Percentiles rank a stretch among this genome's conserved stretches.
phyloP scores from a whole-genome alignment of 345 rosid genomes.

The Eucalyptus pumila region DNA sequence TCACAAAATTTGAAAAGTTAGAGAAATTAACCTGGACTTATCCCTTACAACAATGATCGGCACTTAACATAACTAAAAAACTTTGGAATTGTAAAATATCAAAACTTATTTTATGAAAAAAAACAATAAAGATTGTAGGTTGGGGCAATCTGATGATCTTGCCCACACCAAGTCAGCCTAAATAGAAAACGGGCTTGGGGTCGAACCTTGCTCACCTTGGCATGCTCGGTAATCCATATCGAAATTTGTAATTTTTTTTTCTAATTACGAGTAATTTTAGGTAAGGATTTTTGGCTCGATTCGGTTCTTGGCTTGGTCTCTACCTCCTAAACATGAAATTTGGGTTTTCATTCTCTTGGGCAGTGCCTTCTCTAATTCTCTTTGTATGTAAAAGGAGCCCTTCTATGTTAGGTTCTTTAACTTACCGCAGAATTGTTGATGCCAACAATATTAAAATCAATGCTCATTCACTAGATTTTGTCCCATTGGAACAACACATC shows the following conservation, averaged over 20 bases:
- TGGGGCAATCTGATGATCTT: background rate
- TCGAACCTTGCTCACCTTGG: background rate
- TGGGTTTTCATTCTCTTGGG: background rate
- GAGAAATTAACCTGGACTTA: background rate
- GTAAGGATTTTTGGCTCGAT: rapidly evolving
- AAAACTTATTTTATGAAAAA: background rate
- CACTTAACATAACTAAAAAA: background rate
- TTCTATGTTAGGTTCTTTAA: background rate
- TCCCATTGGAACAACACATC: background rate
- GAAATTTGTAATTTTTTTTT: background rate
- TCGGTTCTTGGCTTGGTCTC: rapidly evolving
- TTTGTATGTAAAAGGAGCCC: background rate
- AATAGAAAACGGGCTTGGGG: background rate
- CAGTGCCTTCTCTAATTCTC: background rate
- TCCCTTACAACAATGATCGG: background rate
- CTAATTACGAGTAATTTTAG: background rate
- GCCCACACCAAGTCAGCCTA: rapidly evolving
- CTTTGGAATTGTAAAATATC: background rate
- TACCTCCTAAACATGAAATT: background rate
- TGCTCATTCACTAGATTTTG: background rate
- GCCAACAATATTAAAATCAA: background rate
- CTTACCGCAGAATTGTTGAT: background rate
- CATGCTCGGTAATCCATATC: background rate
- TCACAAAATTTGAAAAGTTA: background rate
- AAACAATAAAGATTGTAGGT: background rate